phyloP scores from a whole-genome alignment of 2,329 filamentous ascomycete species.

The Chrysosporium keratinophilum region DNA sequence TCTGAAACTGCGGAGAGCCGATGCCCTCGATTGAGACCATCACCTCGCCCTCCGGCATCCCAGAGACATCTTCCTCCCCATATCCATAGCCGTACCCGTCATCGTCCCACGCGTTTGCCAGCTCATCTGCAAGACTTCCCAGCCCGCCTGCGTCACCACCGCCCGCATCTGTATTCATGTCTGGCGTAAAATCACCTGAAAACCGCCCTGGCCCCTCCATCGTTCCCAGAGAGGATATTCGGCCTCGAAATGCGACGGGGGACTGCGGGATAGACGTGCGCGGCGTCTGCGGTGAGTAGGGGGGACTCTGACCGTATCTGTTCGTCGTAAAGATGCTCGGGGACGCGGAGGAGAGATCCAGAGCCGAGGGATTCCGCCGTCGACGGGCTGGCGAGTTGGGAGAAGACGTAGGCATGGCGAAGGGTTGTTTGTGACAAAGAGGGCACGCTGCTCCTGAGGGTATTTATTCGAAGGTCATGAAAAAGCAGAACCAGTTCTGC shows the following conservation, averaged over 20 bases:
- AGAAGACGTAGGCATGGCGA: slow-evolving; percentile 22
- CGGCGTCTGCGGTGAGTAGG: slow-evolving; percentile 27
- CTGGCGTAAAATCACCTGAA: slow-evolving; percentile 31
- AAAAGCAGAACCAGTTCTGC: slow-evolving; percentile 1
- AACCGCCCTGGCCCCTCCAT: slow-evolving; percentile 30
- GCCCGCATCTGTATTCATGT: slow-evolving; percentile 12
- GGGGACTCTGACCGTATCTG: slow-evolving; percentile 26
- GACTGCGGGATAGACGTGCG: slow-evolving; percentile 31
- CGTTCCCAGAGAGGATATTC: slow-evolving; percentile 26
- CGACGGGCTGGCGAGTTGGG: slow-evolving; percentile 28
- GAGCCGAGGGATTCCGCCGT: slow-evolving; percentile 28
- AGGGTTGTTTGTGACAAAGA: slow-evolving; percentile 22
- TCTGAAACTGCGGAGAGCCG: slow-evolving; percentile 14
- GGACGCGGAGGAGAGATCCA: slow-evolving; percentile 31
- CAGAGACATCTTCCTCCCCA: slow-evolving; percentile 25
- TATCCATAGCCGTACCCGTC: slow-evolving; percentile 40
- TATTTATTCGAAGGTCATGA: slow-evolving; percentile 7
- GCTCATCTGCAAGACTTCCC: slow-evolving; percentile 54
- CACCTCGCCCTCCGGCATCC: slow-evolving; percentile 5
- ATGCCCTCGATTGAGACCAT: slow-evolving; percentile 20
- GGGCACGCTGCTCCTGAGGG: slow-evolving; percentile 21
- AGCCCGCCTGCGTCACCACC: slow-evolving; percentile 37
- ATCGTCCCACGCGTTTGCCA: slow-evolving; percentile 49
- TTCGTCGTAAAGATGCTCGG: slow-evolving; percentile 24
- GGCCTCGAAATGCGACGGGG: slow-evolving; percentile 30